Percentiles rank a stretch among this genome's conserved stretches.
Evolutionary conservation across 371 early-diverging fungal genomes (phyloP).

Genomic region (Batkoa obscura): DNA sequence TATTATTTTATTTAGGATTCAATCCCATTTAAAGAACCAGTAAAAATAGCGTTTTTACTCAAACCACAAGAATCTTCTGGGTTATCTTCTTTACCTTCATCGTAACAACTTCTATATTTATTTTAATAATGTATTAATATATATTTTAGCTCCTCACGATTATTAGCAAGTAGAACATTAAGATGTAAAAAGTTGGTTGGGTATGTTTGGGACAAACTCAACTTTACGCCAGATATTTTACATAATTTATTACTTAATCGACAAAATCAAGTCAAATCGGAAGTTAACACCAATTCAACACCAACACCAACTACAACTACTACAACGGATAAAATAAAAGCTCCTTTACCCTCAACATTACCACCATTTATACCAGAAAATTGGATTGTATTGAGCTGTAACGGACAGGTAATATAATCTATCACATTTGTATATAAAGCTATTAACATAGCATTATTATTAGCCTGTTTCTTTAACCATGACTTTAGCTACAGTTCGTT

Average conservation of each 20-base stretch:
- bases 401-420: conserved; percentile 42
- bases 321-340: too few species aligned
- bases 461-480: conserved; percentile 20
- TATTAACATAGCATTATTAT: not conserved
- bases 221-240: conserved; percentile 13
- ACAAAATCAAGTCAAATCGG: not conserved
- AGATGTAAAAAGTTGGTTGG: not conserved
- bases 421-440: not conserved
- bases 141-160: not conserved
- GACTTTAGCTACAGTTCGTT: conserved; percentile 67
- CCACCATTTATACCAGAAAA: conserved; percentile 8
- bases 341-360: not conserved
- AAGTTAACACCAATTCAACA: not conserved
- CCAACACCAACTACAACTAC: too few species aligned
- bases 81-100: not conserved
- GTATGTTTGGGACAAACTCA: conserved; percentile 11
- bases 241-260: not conserved
- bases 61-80: not conserved
- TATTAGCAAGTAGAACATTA: not conserved
- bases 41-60: not conserved
- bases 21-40: not conserved
- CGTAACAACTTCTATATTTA: not conserved
- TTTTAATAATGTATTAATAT: too few species aligned
- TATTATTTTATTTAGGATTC: not conserved
- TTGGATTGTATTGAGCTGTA: conserved; percentile 41